Evolutionary conservation across 2,329 filamentous ascomycete species (phyloP), one percentile per base, ranked within the genome.

Genomic region (Nigrospora oryzae): DNA sequence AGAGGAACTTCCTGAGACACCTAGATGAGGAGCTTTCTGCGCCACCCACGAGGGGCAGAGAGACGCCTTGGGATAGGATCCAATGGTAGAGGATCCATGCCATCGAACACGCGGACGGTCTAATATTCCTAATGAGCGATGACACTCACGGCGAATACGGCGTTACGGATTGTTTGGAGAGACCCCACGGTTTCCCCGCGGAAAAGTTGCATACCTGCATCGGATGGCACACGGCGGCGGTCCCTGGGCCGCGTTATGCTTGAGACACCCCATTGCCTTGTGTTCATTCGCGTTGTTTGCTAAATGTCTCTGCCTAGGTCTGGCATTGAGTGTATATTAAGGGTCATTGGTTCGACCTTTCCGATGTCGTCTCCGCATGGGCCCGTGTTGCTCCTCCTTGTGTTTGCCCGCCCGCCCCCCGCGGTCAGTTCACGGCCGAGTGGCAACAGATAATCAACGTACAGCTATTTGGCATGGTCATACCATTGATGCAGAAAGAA

Each of bases 1-100:
- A 94, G 61, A 78, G 89, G 43, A 67, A 75, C 12, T 83, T 75
- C 51, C 66, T 90, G 10, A 67, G 68, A 42, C 64, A 69, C 33
- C 61, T 84, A 2, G 75, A 77, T 45, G 64, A 23, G 68, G 46
- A 65, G 62, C 48, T 54, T 51, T 11, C 60, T 1, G 33, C 37
- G n/a, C 40, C 11, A 17, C 40, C n/a, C 46, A 47, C 30, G 23
- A 15, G 17, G 17, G 14, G 19, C 16, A 28, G 37, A 43, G 23
- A 13, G 12, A 32, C 11, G 11, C 23, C 13, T 11, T 19, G 16
- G 33, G 38, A 38, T 12, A 42, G 14, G 12, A 38, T n/a, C 39
- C 23, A 33, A 14, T 40, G 42, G 30, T 49, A 38, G 36, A 36
- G 42, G 19, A 28, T 10, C 23, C 23, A 28, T 28, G 23, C 23